Evolutionary conservation across 345 rosid genomes (phyloP).

Genomic region (Lenwebbia sp.): DNA sequence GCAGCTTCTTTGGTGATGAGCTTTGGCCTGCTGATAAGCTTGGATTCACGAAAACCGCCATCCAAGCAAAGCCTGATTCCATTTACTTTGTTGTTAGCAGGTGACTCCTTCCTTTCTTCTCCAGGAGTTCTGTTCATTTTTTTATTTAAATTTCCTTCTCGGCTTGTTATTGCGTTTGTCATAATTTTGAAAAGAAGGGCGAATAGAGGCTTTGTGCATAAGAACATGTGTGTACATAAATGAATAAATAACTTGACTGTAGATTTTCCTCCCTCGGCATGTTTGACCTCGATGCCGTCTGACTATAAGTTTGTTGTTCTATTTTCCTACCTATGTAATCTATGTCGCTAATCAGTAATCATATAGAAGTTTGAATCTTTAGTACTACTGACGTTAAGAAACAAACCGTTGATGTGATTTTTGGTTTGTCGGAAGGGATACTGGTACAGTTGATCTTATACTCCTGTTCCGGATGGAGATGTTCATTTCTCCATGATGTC

Average conservation of each 20-base stretch:
- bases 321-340: neutral
- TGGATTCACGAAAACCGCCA: slow-evolving; percentile 94
- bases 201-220: neutral
- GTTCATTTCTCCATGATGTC: neutral
- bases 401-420: neutral
- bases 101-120: slow-evolving; percentile 12
- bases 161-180: neutral
- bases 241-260: neutral
- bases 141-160: neutral
- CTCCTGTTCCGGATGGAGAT: neutral
- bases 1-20: slow-evolving; percentile 98
- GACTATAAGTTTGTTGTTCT: neutral
- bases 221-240: neutral
- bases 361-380: neutral
- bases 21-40: slow-evolving; percentile 99
- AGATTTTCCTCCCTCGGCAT: neutral
- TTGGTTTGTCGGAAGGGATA: neutral
- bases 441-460: neutral
- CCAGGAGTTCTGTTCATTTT: neutral
- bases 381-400: neutral
- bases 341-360: neutral
- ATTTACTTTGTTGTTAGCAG: slow-evolving; percentile 95
- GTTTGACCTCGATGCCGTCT: neutral
- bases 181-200: neutral
- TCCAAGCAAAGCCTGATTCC: slow-evolving; percentile 96